phyloP scores from a whole-genome alignment of 2,329 filamentous ascomycete species.

The Diaporthe citriasiana region DNA sequence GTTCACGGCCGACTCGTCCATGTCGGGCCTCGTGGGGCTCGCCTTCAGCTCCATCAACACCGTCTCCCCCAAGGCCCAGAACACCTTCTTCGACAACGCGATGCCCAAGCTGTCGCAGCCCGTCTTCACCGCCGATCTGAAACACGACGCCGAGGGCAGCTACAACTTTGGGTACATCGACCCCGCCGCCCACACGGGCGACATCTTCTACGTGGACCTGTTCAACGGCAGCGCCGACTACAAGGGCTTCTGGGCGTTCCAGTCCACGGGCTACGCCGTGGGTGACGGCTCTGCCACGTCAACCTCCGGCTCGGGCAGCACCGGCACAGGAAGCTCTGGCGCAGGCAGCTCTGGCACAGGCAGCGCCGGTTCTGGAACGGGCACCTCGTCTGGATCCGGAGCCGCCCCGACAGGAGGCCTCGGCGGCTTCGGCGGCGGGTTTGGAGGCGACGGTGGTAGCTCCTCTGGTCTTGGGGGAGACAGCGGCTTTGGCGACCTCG shows the following conservation, averaged over 20 bases:
- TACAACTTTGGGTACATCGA: slow-evolving; percentile 57
- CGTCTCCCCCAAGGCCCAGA: slow-evolving; percentile 45
- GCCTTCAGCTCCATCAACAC: slow-evolving; percentile 47
- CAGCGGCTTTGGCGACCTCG: background rate
- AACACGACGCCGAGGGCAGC: slow-evolving; percentile 51
- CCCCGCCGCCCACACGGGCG: slow-evolving; percentile 51
- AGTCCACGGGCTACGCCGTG: slow-evolving; percentile 51
- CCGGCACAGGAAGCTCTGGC: background rate
- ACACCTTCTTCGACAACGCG: slow-evolving; percentile 53
- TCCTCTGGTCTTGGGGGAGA: background rate
- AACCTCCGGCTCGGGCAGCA: background rate
- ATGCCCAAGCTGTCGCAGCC: slow-evolving; percentile 46
- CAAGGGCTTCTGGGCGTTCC: slow-evolving; percentile 56
- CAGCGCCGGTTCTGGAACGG: background rate
- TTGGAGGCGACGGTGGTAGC: background rate
- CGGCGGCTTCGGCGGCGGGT: background rate
- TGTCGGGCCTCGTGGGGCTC: slow-evolving; percentile 43
- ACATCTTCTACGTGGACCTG: slow-evolving; percentile 52
- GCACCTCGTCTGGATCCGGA: slow-evolving; percentile 4
- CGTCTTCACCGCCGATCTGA: slow-evolving; percentile 52
- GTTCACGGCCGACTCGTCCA: slow-evolving; percentile 42
- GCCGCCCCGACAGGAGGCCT: background rate
- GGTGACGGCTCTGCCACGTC: slow-evolving; percentile 45
- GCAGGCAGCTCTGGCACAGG: background rate
- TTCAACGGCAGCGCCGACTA: slow-evolving; percentile 45